Percentiles rank a stretch among this genome's conserved stretches.
These are phyloP conservation scores for Leptosphaerulina australis DNA, from an alignment of 2,329 filamentous ascomycete species.

Conservation along the genomic window DNA sequence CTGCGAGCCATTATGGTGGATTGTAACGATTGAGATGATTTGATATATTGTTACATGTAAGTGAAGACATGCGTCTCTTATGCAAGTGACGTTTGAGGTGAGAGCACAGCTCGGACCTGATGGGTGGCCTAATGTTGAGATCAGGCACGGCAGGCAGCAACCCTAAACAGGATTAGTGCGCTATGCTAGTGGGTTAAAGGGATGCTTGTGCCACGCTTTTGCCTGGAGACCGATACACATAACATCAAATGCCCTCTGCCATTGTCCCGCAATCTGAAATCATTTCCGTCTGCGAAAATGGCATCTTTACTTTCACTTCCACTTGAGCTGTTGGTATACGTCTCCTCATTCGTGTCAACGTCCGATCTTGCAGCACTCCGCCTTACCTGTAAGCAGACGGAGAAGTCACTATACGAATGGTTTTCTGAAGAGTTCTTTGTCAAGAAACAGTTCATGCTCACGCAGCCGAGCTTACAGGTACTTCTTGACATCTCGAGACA, in stretches of 20 bases:
- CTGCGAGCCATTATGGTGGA: constrained; percentile 30
- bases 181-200: constrained; percentile 4
- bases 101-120: constrained; percentile 6
- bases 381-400: constrained; percentile 60
- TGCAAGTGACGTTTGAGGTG: background rate
- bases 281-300: constrained; percentile 20
- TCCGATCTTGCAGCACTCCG: constrained; percentile 62
- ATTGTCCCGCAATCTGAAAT: background rate
- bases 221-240: constrained; percentile 6
- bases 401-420: constrained; percentile 59
- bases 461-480: constrained; percentile 61
- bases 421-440: constrained; percentile 69
- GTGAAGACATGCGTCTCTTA: constrained; percentile 11
- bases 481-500: constrained; percentile 54
- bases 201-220: constrained; percentile 16
- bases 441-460: constrained; percentile 70
- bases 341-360: constrained; percentile 61
- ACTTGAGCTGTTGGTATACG: constrained; percentile 62
- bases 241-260: background rate
- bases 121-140: constrained; percentile 2
- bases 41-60: constrained; percentile 18
- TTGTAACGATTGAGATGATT: background rate
- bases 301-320: constrained; percentile 52
- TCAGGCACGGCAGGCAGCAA: constrained; percentile 19
- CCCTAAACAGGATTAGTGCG: constrained; percentile 2